Evolutionary conservation across 108 stramenopile species (phyloP).

Genomic region (Fragilaria crotonensis): DNA sequence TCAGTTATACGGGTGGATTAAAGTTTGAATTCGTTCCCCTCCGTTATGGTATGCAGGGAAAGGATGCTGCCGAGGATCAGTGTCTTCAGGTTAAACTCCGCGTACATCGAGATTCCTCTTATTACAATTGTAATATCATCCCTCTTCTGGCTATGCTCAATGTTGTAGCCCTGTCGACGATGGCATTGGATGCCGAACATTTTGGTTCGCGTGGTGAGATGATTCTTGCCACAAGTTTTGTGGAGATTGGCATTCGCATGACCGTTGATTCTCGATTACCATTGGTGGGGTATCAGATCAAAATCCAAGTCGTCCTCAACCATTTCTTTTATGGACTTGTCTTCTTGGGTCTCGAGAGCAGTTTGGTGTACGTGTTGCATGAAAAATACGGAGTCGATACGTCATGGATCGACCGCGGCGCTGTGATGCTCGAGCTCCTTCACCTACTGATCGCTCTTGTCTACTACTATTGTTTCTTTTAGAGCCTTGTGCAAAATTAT

Average conservation of each 20-base stretch:
- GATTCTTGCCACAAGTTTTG: constrained; percentile 39
- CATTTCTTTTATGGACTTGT: constrained; percentile 31
- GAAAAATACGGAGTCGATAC: background rate
- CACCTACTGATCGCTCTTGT: background rate
- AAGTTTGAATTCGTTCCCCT: constrained; percentile 31
- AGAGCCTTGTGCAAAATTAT: background rate
- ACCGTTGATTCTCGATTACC: constrained; percentile 38
- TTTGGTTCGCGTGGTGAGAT: constrained; percentile 32
- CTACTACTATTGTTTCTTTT: background rate
- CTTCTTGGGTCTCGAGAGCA: constrained; percentile 26
- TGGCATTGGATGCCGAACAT: constrained; percentile 24
- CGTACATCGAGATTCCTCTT: constrained; percentile 32
- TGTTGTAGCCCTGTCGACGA: constrained; percentile 28
- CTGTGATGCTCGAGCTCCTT: background rate
- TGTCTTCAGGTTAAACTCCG: constrained; percentile 31
- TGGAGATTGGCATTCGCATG: constrained; percentile 51
- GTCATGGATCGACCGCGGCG: background rate
- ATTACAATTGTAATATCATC: constrained; percentile 54
- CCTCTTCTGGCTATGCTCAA: constrained; percentile 41
- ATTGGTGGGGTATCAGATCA: constrained; percentile 44
- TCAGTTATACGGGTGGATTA: constrained; percentile 19
- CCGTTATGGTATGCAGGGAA: constrained; percentile 11
- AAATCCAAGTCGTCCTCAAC: constrained; percentile 44
- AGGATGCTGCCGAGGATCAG: constrained; percentile 13
- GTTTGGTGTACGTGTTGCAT: constrained; percentile 4